phyloP scores from a whole-genome alignment of 495 filamentous ascomycete species.

The Massariosphaeria phaeospora region DNA sequence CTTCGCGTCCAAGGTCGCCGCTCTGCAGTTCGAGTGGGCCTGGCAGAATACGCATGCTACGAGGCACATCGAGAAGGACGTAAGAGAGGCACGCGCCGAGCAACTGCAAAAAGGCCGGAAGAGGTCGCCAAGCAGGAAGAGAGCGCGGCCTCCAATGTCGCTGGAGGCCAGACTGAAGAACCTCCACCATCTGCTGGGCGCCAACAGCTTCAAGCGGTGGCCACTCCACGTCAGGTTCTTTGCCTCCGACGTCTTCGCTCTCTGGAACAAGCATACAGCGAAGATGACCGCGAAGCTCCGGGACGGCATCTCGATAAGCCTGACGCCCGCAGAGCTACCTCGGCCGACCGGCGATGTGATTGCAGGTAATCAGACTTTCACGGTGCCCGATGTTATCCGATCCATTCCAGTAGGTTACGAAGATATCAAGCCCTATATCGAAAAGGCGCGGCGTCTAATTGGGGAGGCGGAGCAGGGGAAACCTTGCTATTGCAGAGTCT shows the following conservation, averaged over 20 bases:
- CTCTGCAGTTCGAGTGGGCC: constrained; percentile 97
- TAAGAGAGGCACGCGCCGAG: constrained; percentile 6
- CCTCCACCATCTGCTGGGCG: constrained; percentile 71
- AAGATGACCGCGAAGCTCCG: constrained; percentile 48
- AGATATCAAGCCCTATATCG: constrained; percentile 60
- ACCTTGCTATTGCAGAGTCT: constrained; percentile 60
- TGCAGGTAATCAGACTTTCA: neutral
- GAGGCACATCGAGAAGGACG: constrained; percentile 58
- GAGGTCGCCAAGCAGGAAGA: constrained; percentile 34
- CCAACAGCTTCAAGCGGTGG: constrained; percentile 71
- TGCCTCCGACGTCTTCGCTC: constrained; percentile 56
- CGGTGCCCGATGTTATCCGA: constrained; percentile 18
- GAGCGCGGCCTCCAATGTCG: constrained; percentile 51
- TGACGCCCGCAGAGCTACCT: constrained; percentile 31
- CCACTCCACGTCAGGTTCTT: constrained; percentile 84
- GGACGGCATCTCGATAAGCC: constrained; percentile 49
- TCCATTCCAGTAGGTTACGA: constrained; percentile 61
- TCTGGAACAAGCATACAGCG: constrained; percentile 61
- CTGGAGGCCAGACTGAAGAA: constrained; percentile 63
- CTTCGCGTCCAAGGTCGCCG: constrained; percentile 79
- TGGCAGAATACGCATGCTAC: constrained; percentile 78
- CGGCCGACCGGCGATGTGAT: constrained; percentile 44
- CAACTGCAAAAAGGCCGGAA: constrained; percentile 35
- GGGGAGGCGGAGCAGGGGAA: constrained; percentile 56
- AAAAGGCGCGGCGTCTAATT: constrained; percentile 64